Evolutionary conservation across 352 stramenopile genomes (phyloP).

Genomic region (Pseudoperonospora humuli): DNA sequence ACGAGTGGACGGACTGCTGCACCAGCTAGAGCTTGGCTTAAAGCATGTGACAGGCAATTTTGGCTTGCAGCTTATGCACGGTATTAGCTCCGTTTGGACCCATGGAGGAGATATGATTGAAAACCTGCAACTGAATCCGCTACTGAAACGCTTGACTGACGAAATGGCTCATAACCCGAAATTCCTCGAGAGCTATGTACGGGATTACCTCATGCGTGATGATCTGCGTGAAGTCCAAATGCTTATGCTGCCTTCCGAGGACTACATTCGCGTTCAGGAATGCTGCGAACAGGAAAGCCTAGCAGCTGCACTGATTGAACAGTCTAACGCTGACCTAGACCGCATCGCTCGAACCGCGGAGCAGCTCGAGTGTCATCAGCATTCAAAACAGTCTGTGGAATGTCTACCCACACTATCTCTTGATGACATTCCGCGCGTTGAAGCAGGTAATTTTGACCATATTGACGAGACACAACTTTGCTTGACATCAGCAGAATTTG

Average conservation of each 20-base stretch:
- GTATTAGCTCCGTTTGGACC: constrained; percentile 57
- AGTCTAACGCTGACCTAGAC: constrained; percentile 49
- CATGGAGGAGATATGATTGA: constrained; percentile 58
- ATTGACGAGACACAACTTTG: constrained; percentile 35
- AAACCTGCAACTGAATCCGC: constrained; percentile 62
- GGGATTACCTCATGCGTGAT: constrained; percentile 39
- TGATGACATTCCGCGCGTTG: constrained; percentile 45
- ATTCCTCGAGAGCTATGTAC: constrained; percentile 61
- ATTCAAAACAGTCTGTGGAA: constrained; percentile 56
- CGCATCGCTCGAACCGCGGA: constrained; percentile 35
- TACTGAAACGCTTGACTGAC: constrained; percentile 43
- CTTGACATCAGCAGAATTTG: constrained; percentile 38
- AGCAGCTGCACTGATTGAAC: constrained; percentile 30
- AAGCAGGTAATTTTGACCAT: constrained; percentile 43
- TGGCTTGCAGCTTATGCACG: constrained; percentile 71
- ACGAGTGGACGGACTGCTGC: constrained; percentile 60
- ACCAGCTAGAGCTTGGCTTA: constrained; percentile 76
- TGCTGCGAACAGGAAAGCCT: constrained; percentile 38
- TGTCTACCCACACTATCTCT: constrained; percentile 69
- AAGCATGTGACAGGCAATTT: constrained; percentile 83
- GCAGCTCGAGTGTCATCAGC: constrained; percentile 55
- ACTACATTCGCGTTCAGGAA: constrained; percentile 58
- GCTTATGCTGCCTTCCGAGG: constrained; percentile 64
- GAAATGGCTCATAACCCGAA: constrained; percentile 57
- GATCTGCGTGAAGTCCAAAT: constrained; percentile 52